Base-by-base conservation (phyloP, 768 basidiomycete genomes). In the Collybia sp. region DNA sequence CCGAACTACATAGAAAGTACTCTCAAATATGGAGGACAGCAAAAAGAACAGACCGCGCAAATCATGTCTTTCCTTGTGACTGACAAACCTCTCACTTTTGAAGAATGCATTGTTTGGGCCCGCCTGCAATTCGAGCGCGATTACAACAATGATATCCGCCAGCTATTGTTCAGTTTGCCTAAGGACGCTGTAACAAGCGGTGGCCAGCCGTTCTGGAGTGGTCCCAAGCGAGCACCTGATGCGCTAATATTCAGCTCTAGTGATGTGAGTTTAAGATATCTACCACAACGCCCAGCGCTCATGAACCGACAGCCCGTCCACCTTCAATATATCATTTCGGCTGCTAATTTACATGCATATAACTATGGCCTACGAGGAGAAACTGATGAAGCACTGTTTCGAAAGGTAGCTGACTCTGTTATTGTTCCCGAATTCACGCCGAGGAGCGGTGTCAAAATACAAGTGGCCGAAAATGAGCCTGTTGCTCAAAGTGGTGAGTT, bases 121-220 rank as follows among this genome's bases (percentile, higher is more conserved):
- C 79, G 96, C 30, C 69, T 93, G 51, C 89, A 94, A 63, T 99
- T 97, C 55, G 95, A 99, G 70, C 82, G 84, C 46, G 90, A 88
- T 61, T 99, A 90, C 64, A 88, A 80, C 71, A 93, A 94, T 59
- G 81, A 88, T 38, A 98, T 98, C 63, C 83, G 83, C 48, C 96
- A 99, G 63, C 71, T 99, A 31, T 64, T 99, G 38, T 92, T 80
- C 74, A 96, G 91, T 67, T 72, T 99, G 54, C 96, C 96, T 10
- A 95, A 93, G 64, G 96, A 99, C 62, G 86, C 88, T 33, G 70
- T 88, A 40, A 93, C 94, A 6, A 91, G 81, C 58, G 86, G 83
- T 15, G 96, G 96, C 5, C 90, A 93, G 55, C 94, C 93, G 10
- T 99, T 99, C 79, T 99, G 96, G 96, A 94, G 92, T 56, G 93